Evolutionary conservation across 345 rosid species (phyloP), one percentile per base, ranked within the genome.

Genomic region (Syzygium oleosum): DNA sequence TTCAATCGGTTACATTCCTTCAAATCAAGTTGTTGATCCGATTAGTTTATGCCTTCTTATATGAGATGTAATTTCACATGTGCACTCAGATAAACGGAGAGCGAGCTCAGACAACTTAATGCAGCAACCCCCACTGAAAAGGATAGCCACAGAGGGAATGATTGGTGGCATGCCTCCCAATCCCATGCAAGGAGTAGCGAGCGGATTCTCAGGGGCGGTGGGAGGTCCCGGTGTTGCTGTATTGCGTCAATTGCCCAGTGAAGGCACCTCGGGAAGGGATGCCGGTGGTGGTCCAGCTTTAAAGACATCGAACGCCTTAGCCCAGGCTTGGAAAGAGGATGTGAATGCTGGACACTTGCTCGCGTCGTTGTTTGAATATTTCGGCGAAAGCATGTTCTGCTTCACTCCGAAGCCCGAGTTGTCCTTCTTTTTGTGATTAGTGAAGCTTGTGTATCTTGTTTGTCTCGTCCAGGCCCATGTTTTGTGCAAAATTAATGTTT

Each of bases 111-210:
- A 95, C 89, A 93, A 91, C 92, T 88, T 92, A 88, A 90, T 90
- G 90, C 96, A 93, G 90, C 97, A 95, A 90, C 96, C 93, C 38
- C 96, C 94, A 17, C 88, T 87, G 86, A 97, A 96, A 91, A 97
- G 92, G 89, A 73, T 92, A 85, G 96, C 94, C 25, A 88, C 90
- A 49, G 96, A 91, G 17, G 88, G 90, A 79, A 83, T 89, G 13
- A 80, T 88, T 55, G 95, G 92, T 63, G 91, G 88, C 12, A 88
- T 89, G 90, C 91, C 94, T 25, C 90, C 93, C 94, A 95, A 93
- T 86, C 88, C 98, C 87, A 90, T 94, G 94, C 93, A 89, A 85
- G 88, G 94, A 88, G 87, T 85, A 61, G 84, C 88, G 22, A 89
- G 92, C 86, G 93, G 92, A 78, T 93, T 90, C 89, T 63, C 92